Base-by-base conservation (phyloP, 1,284 basidiomycete genomes). In the Papiliotrema laurentii region DNA sequence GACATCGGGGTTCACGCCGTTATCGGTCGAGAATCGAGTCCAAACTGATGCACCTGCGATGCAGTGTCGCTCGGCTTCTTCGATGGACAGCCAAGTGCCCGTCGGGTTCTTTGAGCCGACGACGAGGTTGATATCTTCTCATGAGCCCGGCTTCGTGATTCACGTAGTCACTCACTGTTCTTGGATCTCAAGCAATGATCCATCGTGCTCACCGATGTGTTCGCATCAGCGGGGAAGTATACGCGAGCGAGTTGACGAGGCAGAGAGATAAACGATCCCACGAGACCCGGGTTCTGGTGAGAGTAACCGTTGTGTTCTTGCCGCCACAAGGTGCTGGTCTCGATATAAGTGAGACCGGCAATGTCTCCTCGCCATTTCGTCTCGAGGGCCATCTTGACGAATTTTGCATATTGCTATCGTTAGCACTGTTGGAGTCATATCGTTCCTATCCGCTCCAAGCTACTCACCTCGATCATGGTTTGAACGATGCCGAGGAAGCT, bases 181-280 rank as follows among this genome's bases (percentile, higher is more conserved):
- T 86, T 87, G 26, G 87, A 83, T 41, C 84, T 75, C 55, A 93
- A 69, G 60, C 86, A 89, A 72, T 93, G 90, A 4, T 85, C 81
- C 50, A 91, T 78, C 21, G 74, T 75, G 36, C 84, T 86, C 50
- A 91, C 73, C 73, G 85, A 83, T 60, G 85, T 86, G 71, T 93
- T 92, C 30, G 86, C 85, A 66, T 93, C 90, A n/a, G 89, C 86
- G 0, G 90, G 89, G 30, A 93, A 78, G 70, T 92, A 93, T 34
- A 93, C 85, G 14, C 90, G 81, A 1, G 85, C 86, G 42, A 85
- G 77, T 38, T 76, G 74, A 16, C 85, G 79, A 55, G 89, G 89
- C 52, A 92, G 73, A 58, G 83, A 82, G 51, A 92, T 80, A 28
- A 94, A 79, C 1, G 83, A 84, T 28, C 86, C 86, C 58, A 93